A percentile compares a stretch with the other conserved stretches of the same genome.
phyloP scores from a whole-genome alignment of 2,329 filamentous ascomycete species.

The Claviceps arundinis region DNA sequence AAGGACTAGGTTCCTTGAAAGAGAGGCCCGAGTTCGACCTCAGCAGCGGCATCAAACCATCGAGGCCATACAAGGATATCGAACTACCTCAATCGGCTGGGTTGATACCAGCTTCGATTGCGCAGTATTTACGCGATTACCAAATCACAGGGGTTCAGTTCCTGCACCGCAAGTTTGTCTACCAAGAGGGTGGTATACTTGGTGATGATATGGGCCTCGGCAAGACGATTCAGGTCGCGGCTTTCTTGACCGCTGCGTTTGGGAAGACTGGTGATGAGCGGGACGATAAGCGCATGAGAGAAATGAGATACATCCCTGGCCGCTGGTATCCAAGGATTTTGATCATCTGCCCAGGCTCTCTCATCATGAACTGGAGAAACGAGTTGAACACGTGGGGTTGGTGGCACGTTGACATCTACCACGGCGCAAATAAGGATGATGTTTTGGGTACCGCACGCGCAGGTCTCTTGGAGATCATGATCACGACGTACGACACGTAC shows the following conservation, averaged over 20 bases:
- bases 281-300: slow-evolving; percentile 77
- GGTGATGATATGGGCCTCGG: slow-evolving; percentile 97
- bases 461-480: slow-evolving; percentile 76
- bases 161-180: slow-evolving; percentile 78
- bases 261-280: slow-evolving; percentile 86
- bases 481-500: slow-evolving; percentile 91
- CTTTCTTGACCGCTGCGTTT: slow-evolving; percentile 82
- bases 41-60: slow-evolving; percentile 44
- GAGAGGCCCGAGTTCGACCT: slow-evolving; percentile 58
- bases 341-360: slow-evolving; percentile 75
- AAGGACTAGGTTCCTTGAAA: slow-evolving; percentile 26
- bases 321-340: slow-evolving; percentile 67
- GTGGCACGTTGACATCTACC: slow-evolving; percentile 80
- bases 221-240: slow-evolving; percentile 92
- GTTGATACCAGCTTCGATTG: slow-evolving; percentile 74
- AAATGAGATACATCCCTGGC: slow-evolving; percentile 51
- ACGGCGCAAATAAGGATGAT: slow-evolving; percentile 55
- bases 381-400: slow-evolving; percentile 87
- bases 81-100: slow-evolving; percentile 62
- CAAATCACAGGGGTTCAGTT: slow-evolving; percentile 78
- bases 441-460: slow-evolving; percentile 58
- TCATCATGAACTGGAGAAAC: slow-evolving; percentile 84
- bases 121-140: slow-evolving; percentile 84
- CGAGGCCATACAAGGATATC: slow-evolving; percentile 61
- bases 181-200: slow-evolving; percentile 78